Base-by-base conservation (phyloP, 176 grass and related monocot genomes). In the Musa beccarii region DNA sequence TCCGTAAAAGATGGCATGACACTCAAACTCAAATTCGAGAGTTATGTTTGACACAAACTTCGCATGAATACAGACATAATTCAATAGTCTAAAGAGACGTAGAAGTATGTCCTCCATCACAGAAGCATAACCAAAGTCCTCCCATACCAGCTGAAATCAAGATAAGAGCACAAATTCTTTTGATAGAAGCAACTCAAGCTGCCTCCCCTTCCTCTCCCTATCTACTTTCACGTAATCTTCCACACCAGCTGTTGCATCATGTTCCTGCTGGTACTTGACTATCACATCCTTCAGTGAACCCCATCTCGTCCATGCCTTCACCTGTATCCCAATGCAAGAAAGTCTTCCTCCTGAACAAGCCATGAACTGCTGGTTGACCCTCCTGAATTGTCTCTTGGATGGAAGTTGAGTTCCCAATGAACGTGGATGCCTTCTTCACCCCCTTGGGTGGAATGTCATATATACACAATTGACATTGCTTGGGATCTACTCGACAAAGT, bases 311-410 rank as follows among this genome's bases (percentile, higher is more conserved):
- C 93, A 97, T 97, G 14, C 90, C 93, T 72, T 96, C 90, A 0
- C 93, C 89, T 0, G 93, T 96, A 82, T 96, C 90, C 93, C 93
- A 96, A 23, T 96, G 93, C 72, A 96, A 87, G 85, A 90, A 96
- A 34, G 93, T 90, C 85, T 96, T 96, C 76, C 93, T 87, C 88
- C 88, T 89, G 81, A 98, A 98, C 94, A 98, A 59, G 94, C 90
- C 0, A 88, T 98, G 75, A 93, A 93, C 78, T 93, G 94, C 80
- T 93, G 90, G 1, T 87, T 92, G 49, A 96, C 93, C 0, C 93
- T 54, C 53, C 53, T 55, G 24, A 74, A 74, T 53, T 53, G 57
- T 43, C 53, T 74, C 72, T 53, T 57, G 53, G 72, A 74, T 74
- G 23, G 72, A 74, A 16, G 72, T 59, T 1, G 72, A 74, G 53